A percentile compares a stretch with the other conserved stretches of the same genome.
These are phyloP conservation scores for Podospora conica DNA, from an alignment of 495 filamentous ascomycete genomes.

Conservation along the genomic window DNA sequence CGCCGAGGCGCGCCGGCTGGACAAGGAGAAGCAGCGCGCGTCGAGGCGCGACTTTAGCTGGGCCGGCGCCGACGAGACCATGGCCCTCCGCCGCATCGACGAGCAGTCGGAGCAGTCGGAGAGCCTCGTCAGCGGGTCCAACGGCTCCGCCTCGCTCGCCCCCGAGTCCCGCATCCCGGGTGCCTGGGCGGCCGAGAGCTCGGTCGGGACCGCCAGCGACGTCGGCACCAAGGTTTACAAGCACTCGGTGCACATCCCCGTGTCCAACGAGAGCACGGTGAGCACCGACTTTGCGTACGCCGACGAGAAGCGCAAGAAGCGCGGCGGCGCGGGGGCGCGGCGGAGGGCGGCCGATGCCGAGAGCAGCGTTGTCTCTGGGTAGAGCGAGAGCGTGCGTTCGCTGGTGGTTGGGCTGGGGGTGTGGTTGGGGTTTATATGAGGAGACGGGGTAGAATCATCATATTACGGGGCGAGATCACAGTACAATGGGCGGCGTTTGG, in stretches of 20 bases:
- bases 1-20: constrained; percentile 42
- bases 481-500: neutral
- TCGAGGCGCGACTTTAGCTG: constrained; percentile 45
- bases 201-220: constrained; percentile 50
- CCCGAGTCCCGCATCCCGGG: constrained; percentile 31
- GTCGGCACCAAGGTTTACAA: constrained; percentile 75
- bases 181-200: constrained; percentile 53
- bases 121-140: constrained; percentile 9
- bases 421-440: neutral
- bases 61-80: constrained; percentile 35
- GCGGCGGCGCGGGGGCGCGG: constrained; percentile 22
- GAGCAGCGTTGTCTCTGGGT: neutral
- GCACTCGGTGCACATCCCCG: constrained; percentile 72
- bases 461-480: neutral
- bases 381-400: neutral
- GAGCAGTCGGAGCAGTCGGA: constrained; percentile 16
- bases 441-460: neutral
- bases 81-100: constrained; percentile 29
- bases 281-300: constrained; percentile 27
- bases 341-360: constrained; percentile 8
- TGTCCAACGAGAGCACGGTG: constrained; percentile 18
- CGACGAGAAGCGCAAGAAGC: constrained; percentile 32
- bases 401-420: neutral
- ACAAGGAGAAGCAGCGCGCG: constrained; percentile 39
- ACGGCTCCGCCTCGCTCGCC: neutral